Evolutionary conservation across 768 basidiomycete genomes (phyloP), one percentile per base, ranked within the genome.

Genomic region (Heimioporus sp.): DNA sequence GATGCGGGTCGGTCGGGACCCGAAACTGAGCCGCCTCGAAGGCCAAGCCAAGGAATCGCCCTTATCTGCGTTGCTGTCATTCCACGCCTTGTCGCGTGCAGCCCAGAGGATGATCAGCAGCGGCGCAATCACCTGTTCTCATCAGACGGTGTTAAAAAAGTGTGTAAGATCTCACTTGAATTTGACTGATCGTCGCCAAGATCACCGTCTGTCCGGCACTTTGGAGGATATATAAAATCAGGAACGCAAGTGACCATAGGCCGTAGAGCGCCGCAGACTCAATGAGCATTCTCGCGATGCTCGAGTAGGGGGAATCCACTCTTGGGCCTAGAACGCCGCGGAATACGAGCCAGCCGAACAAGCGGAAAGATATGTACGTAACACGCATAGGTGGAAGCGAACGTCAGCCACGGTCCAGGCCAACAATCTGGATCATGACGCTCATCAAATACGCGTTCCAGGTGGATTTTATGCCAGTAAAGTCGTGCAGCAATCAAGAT

Each of bases 401-500:
- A 11, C 28, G 32, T 6, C 4, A 30, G 30, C 13, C 30, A 44
- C 36, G 20, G 37, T 13, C 15, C n/a, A 41, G 9, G 48, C 52
- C 12, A 53, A 11, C 2, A 16, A 10, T 5, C 34, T 10, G 12
- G 21, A 42, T 11, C 19, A 10, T 19, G n/a, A 11, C 31, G 5
- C 64, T 65, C 52, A 67, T 65, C 64, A 49, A 65, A 66, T 5
- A 59, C 28, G 10, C 63, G 59, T 46, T 62, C 50, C 32, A 67
- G 28, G 12, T 57, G 59, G 31, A 55, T 10, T 31, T 67, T 57
- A 48, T 67, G 64, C 49, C 54, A 56, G 46, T 65, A 67, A 16
- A 65, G 50, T 16, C 65, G 62, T 4, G 34, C 44, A 3, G 65
- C 57, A 3, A 65, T 65, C 30, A 65, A 43, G 24, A 57, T 34